Evolutionary conservation across 1,139 yeast species (phyloP).

Genomic region (Hemisphaericaspora xylofermentans): DNA sequence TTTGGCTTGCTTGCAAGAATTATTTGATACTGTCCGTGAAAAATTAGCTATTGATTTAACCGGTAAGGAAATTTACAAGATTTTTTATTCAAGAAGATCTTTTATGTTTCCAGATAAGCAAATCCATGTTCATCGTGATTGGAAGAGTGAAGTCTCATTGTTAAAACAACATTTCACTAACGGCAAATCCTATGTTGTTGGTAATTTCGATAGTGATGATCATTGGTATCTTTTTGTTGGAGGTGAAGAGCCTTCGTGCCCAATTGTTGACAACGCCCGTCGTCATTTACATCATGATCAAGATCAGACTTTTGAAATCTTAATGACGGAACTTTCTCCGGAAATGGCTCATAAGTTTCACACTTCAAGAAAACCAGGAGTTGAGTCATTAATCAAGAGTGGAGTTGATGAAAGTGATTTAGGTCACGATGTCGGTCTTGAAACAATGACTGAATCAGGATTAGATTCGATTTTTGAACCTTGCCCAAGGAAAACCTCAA

Average conservation of each 20-base stretch:
- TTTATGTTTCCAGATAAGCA: constrained; percentile 93
- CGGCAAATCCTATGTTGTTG: constrained; percentile 77
- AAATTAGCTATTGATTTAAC: constrained; percentile 18
- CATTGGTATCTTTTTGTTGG: constrained; percentile 91
- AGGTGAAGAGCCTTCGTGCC: constrained; percentile 25
- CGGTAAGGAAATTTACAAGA: constrained; percentile 53
- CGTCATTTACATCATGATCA: constrained; percentile 5
- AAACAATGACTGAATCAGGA: constrained; percentile 61
- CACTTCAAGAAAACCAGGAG: constrained; percentile 57
- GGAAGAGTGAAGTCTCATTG: constrained; percentile 77
- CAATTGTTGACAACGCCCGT: neutral
- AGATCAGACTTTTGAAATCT: constrained; percentile 84
- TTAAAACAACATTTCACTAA: constrained; percentile 62
- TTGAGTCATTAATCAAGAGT: constrained; percentile 29
- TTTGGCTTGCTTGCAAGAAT: constrained; percentile 67
- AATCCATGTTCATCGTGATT: constrained; percentile 74
- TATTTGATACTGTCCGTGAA: constrained; percentile 51
- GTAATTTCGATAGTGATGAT: constrained; percentile 68
- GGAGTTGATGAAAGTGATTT: constrained; percentile 59
- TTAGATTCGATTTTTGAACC: constrained; percentile 58
- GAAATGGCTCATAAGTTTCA: constrained; percentile 60
- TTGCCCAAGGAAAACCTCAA: constrained; percentile 6
- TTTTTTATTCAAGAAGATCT: constrained; percentile 86
- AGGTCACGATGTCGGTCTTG: constrained; percentile 74
- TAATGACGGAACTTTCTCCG: constrained; percentile 83